phyloP scores from a whole-genome alignment of 2,329 filamentous ascomycete genomes.

The Ophiostoma fasciatum region DNA sequence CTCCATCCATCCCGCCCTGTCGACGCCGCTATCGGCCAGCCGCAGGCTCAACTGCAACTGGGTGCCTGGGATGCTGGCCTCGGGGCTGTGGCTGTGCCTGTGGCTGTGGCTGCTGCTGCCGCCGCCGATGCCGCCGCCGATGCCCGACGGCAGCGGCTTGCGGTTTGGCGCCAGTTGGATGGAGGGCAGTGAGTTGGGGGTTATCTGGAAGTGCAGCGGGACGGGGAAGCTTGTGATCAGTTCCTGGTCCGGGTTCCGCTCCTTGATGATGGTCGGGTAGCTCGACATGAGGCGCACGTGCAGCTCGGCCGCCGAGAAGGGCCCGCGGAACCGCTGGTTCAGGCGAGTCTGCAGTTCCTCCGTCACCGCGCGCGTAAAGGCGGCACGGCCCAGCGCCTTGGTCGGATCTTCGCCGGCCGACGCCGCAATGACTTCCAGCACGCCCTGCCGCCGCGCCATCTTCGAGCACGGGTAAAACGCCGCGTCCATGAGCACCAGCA shows the following conservation, averaged over 20 bases:
- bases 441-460: slow-evolving; percentile 35
- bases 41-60: slow-evolving; percentile 36
- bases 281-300: slow-evolving; percentile 30
- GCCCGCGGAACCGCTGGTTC: slow-evolving; percentile 26
- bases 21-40: slow-evolving; percentile 34
- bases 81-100: too few relatives aligned
- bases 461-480: slow-evolving; percentile 40
- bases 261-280: slow-evolving; percentile 37
- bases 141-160: slow-evolving; percentile 23
- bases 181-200: slow-evolving; percentile 38
- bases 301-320: slow-evolving; percentile 29
- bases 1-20: slow-evolving; percentile 39
- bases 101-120: too few relatives aligned
- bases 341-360: slow-evolving; percentile 35
- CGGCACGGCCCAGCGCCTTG: slow-evolving; percentile 30
- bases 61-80: slow-evolving; percentile 16
- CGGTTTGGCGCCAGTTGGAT: slow-evolving; percentile 39
- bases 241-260: slow-evolving; percentile 32
- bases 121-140: slow-evolving; percentile 21
- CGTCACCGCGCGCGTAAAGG: slow-evolving; percentile 35
- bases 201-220: slow-evolving; percentile 40
- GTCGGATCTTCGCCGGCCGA: slow-evolving; percentile 38
- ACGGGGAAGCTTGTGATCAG: slow-evolving; percentile 34
- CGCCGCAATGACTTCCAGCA: slow-evolving; percentile 41
- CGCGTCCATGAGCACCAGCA: slow-evolving; percentile 43